Conservation (phyloP, 495 filamentous ascomycete genomes). For the Cenococcum geophilum region DNA sequence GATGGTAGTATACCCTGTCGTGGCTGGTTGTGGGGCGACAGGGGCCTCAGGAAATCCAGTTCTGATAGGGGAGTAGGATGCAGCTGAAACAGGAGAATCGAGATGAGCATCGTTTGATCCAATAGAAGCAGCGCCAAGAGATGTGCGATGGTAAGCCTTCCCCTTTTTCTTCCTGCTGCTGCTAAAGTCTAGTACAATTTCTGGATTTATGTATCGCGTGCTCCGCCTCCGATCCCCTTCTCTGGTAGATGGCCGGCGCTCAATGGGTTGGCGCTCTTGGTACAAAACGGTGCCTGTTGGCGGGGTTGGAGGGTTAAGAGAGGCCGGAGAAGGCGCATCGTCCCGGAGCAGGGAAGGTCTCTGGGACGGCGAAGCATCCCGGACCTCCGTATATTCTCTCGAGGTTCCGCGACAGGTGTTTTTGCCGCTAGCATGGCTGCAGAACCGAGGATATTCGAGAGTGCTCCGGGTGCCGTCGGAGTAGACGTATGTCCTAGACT, state of each 20-base stretch:
- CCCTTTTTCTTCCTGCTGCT: conserved; percentile 12
- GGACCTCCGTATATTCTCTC: conserved; percentile 15
- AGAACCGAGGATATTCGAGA: conserved; percentile 16
- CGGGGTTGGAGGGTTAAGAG: conserved; percentile 23
- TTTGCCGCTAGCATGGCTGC: conserved; percentile 10
- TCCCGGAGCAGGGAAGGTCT: conserved; percentile 15
- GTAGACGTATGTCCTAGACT: conserved; percentile 20
- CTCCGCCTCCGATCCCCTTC: conserved; percentile 9
- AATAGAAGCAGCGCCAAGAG: conserved; percentile 20
- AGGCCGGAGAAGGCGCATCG: conserved; percentile 20
- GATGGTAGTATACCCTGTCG: conserved; percentile 12
- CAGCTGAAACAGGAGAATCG: conserved; percentile 23
- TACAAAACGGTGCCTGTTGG: conserved; percentile 22
- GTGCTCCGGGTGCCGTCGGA: conserved; percentile 16
- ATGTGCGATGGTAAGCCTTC: conserved; percentile 21
- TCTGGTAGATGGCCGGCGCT: conserved; percentile 15
- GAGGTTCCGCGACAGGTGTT: conserved; percentile 14
- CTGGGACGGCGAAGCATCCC: conserved; percentile 9
- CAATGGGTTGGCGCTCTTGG: conserved; percentile 13
- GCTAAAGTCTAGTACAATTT: conserved; percentile 22
- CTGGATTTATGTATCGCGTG: conserved; percentile 14
- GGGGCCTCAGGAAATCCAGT: conserved; percentile 24
- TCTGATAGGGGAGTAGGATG: conserved; percentile 20
- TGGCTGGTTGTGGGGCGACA: conserved; percentile 7
- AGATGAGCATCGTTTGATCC: conserved; percentile 15